Base-by-base conservation (phyloP, 2,329 filamentous ascomycete species). In the Laburnicola sp. region DNA sequence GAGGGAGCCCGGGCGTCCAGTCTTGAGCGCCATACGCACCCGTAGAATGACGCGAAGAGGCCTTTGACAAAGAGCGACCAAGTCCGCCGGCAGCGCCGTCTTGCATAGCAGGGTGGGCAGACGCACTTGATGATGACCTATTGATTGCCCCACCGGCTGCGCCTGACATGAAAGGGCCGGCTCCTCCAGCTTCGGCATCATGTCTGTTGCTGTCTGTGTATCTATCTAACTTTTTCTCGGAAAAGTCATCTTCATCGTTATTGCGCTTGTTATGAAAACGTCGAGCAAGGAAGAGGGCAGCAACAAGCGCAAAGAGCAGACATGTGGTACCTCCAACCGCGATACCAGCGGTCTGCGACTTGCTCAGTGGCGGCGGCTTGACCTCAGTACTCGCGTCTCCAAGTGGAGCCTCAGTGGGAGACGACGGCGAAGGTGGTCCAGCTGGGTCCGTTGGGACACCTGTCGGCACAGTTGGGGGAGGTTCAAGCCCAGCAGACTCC, bases 281-380 rank as follows among this genome's bases (percentile, higher is more conserved):
- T 16, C 69, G 69, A 44, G 60, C 62, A 26, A 74, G 42, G 50
- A 70, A 69, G 23, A 70, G 23, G 2, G 62, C 65, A 27, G 67
- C 69, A 26, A 73, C 57, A 21, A 70, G 53, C 22, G 69, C 66
- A 32, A 74, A 56, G 30, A 73, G 52, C 32, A 71, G 45, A 35
- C 65, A 67, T 26, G 67, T 66, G 6, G 66, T 66, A 10, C 68
- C 65, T 28, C 64, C 69, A 26, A 72, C 56, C 21, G 66, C 71
- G 25, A 73, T 65, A 31, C 69, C 71, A 9, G 67, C 71, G 4
- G 69, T 72, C 51, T 72, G 68, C 1, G 64, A 59, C 28, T 59
- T 61, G 2, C 57, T 63, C 34, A 68, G 50, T 49, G 60, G 64
- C 28, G 62, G 53, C 26, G 62, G 50, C 41, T 45, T 40, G 30